Percentiles rank a stretch among this genome's conserved stretches.
Evolutionary conservation across 768 basidiomycete genomes (phyloP).

Genomic region (Boletellus ananas): DNA sequence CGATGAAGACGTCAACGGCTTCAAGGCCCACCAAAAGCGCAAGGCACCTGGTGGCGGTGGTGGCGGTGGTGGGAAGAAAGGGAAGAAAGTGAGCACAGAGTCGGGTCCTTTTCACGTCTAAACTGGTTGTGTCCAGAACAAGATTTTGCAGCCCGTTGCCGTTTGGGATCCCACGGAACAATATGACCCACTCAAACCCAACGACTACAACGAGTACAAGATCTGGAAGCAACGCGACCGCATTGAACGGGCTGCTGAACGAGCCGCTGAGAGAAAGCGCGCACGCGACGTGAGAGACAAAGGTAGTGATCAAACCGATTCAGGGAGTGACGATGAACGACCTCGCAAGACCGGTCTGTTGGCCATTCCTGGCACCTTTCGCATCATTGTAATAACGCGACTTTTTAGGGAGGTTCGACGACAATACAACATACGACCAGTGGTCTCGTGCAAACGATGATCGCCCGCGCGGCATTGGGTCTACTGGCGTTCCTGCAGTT

Average conservation of each 20-base stretch:
- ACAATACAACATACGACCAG: conserved; percentile 41
- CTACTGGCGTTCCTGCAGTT: conserved; percentile 28
- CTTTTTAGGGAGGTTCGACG: conserved; percentile 33
- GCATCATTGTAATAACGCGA: conserved; percentile 6
- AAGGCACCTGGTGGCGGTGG: conserved; percentile 43
- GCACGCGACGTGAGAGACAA: conserved; percentile 44
- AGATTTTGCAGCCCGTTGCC: conserved; percentile 46
- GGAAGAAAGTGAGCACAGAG: conserved; percentile 53
- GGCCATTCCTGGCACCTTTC: background rate
- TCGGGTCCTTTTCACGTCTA: background rate
- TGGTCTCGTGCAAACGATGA: conserved; percentile 57
- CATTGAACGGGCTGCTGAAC: conserved; percentile 63
- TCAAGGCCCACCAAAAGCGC: conserved; percentile 56
- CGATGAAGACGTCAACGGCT: conserved; percentile 86
- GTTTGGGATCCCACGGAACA: conserved; percentile 77
- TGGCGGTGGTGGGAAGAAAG: conserved; percentile 36
- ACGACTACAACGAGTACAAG: conserved; percentile 89
- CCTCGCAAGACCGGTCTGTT: conserved; percentile 64
- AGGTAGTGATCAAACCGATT: conserved; percentile 62
- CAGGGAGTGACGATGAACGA: conserved; percentile 62
- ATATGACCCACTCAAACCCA: conserved; percentile 81
- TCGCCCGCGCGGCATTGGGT: conserved; percentile 26
- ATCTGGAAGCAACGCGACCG: conserved; percentile 72
- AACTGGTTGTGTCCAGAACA: conserved; percentile 44
- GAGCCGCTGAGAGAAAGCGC: conserved; percentile 59